These are phyloP conservation scores for Kodamaea plutei DNA, from an alignment of 1,139 yeast species.

Conservation along the genomic window DNA sequence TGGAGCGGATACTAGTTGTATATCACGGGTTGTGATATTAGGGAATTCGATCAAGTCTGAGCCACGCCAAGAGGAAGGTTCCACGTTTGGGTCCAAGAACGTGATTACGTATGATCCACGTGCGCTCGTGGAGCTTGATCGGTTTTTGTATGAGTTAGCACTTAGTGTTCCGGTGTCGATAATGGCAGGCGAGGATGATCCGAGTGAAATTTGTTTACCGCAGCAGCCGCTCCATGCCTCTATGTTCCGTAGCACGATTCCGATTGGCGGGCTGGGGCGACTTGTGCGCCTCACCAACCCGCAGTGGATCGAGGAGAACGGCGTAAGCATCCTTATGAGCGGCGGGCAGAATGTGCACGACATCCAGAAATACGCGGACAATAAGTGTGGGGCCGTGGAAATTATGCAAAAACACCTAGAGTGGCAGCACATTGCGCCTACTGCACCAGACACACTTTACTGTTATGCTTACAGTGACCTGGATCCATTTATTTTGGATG, in stretches of 20 bases:
- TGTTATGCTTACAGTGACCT: slow-evolving; percentile 77
- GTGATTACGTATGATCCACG: slow-evolving; percentile 45
- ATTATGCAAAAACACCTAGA: slow-evolving; percentile 65
- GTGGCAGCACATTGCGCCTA: slow-evolving; percentile 90
- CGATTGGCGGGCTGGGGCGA: slow-evolving; percentile 37
- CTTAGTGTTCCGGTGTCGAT: slow-evolving; percentile 63
- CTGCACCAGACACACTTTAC: slow-evolving; percentile 93
- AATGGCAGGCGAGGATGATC: slow-evolving; percentile 84
- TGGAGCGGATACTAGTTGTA: slow-evolving; percentile 31
- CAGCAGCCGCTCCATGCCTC: slow-evolving; percentile 86
- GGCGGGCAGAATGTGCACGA: slow-evolving; percentile 86
- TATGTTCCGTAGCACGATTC: slow-evolving; percentile 50
- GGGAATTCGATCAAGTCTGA: slow-evolving; percentile 65
- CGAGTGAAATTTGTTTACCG: slow-evolving; percentile 79
- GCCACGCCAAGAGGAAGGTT: slow-evolving; percentile 8
- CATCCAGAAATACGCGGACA: slow-evolving; percentile 54
- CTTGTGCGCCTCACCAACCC: slow-evolving; percentile 70
- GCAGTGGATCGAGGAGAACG: slow-evolving; percentile 51
- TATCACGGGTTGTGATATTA: slow-evolving; percentile 61
- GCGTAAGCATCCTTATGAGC: slow-evolving; percentile 60
- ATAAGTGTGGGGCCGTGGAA: slow-evolving; percentile 29
- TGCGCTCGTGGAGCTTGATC: slow-evolving; percentile 47
- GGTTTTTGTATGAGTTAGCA: slow-evolving; percentile 54
- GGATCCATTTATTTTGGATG: slow-evolving; percentile 78
- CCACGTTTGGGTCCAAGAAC: slow-evolving; percentile 48